These are phyloP conservation scores for Ruellia speciosa DNA, from an alignment of 305 asterid species.

Conservation along the genomic window DNA sequence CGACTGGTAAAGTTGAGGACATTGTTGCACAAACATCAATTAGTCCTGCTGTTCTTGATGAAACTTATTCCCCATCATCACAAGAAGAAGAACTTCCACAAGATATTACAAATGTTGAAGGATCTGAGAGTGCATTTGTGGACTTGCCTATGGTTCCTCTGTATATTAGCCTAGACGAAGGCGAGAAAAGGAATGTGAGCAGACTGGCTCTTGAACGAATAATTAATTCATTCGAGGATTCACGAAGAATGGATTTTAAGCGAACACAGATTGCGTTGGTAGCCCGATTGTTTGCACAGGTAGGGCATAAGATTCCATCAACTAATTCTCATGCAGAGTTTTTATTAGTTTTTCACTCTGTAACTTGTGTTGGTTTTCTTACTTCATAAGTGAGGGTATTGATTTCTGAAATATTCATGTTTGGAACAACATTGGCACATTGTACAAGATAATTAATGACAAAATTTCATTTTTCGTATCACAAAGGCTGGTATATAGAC, in stretches of 20 bases:
- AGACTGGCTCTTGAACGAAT: conserved; percentile 66
- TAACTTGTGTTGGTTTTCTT: conserved; percentile 20
- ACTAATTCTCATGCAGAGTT: conserved; percentile 15
- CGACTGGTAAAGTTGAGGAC: conserved; percentile 46
- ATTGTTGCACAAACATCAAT: conserved; percentile 29
- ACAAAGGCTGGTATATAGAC: conserved; percentile 16
- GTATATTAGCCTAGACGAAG: conserved; percentile 52
- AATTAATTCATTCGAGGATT: conserved; percentile 53
- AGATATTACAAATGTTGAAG: conserved; percentile 36
- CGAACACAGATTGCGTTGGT: conserved; percentile 77
- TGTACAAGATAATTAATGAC: conserved; percentile 15
- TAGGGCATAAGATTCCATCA: conserved; percentile 33
- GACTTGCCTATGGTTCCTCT: conserved; percentile 60
- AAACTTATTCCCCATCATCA: conserved; percentile 67
- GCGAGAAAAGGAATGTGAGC: conserved; percentile 45
- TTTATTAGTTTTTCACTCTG: not conserved
- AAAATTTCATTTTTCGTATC: conserved; percentile 1
- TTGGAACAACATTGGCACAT: conserved; percentile 18
- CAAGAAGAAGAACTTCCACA: conserved; percentile 61
- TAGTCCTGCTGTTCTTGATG: conserved; percentile 40
- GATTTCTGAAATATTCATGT: conserved; percentile 15
- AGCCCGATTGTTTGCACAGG: conserved; percentile 92
- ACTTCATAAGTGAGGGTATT: conserved; percentile 16
- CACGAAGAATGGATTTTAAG: conserved; percentile 47
- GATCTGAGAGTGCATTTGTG: conserved; percentile 40